Base-by-base conservation (phyloP, 2,329 filamentous ascomycete species). In the Aspergillus terreus region DNA sequence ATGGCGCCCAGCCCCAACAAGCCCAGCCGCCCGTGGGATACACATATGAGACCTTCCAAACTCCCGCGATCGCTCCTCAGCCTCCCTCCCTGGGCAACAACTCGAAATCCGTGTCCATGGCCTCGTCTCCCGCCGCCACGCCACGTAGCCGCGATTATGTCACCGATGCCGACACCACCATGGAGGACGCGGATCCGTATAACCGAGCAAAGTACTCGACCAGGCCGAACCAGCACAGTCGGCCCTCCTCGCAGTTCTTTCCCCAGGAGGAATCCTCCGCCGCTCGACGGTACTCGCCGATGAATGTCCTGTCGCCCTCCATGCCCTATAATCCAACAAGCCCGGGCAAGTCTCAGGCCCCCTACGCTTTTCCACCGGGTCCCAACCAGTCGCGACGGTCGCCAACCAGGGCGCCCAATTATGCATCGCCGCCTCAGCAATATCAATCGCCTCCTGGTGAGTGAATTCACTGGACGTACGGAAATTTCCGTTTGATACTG, bases 241-340 rank as follows among this genome's bases (percentile, higher is more conserved):
- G 92, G 61, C 78, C 84, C 54, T 90, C 82, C 56, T 83, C 90
- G 62, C 87, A 92, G 69, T 88, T 87, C 60, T 73, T 85, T 44
- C 77, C 86, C 46, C 85, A 85, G 59, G 85, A 92, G 65, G 85
- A 88, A 53, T 94, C 90, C 41, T 81, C 89, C 46, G 90, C 90
- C 51, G 89, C 91, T 53, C 89, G 95, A 70, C 85, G 92, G 67
- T 97, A 97, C 74, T 97, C 92, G 44, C 94, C 92, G 58, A 96
- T 96, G 92, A 92, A 96, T 70, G 82, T 84, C 14, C 77, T 95
- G 55, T 90, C 91, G 54, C 89, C 91, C 38, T 84, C 86, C 32
- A 87, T 88, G 50, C 85, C 90, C 32, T 95, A 95, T 74, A 81
- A 83, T 67, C 80, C 75, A 74, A 38, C 35, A n/a, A 88, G 77